Conservation (phyloP, 2,329 filamentous ascomycete genomes). For the Fusarium sp. region DNA sequence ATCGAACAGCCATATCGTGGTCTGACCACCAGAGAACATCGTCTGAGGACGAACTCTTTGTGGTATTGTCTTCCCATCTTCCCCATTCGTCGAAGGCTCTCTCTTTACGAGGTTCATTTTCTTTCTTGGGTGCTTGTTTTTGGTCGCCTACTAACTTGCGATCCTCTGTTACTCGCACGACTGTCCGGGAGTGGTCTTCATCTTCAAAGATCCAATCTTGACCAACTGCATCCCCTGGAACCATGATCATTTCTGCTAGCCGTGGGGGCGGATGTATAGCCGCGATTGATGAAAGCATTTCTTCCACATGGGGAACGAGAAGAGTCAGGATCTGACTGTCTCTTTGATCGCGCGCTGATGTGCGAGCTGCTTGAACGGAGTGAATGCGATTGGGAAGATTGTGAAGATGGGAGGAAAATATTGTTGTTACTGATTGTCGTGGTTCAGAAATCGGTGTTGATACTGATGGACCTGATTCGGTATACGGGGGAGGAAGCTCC, state of each 20-base stretch:
- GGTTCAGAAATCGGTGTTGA: conserved; percentile 1
- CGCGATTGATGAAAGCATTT: conserved; percentile 55
- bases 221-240: conserved; percentile 57
- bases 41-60: background rate
- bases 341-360: conserved; percentile 50
- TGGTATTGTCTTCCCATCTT: conserved; percentile 51
- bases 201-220: conserved; percentile 52
- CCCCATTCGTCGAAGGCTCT: conserved; percentile 60
- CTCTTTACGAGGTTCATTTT: background rate
- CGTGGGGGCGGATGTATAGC: conserved; percentile 47
- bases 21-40: conserved; percentile 60
- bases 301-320: conserved; percentile 56
- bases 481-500: conserved; percentile 45
- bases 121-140: conserved; percentile 5
- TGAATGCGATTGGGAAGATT: conserved; percentile 54
- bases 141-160: conserved; percentile 24
- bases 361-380: conserved; percentile 48
- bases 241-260: conserved; percentile 57
- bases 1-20: conserved; percentile 57
- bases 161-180: conserved; percentile 48
- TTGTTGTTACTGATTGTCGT: conserved; percentile 37
- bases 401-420: conserved; percentile 52
- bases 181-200: conserved; percentile 45
- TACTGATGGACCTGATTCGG: conserved; percentile 29
- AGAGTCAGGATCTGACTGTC: conserved; percentile 56